phyloP scores from a whole-genome alignment of 176 grass and related monocot species.

The Musa schizocarpa region DNA sequence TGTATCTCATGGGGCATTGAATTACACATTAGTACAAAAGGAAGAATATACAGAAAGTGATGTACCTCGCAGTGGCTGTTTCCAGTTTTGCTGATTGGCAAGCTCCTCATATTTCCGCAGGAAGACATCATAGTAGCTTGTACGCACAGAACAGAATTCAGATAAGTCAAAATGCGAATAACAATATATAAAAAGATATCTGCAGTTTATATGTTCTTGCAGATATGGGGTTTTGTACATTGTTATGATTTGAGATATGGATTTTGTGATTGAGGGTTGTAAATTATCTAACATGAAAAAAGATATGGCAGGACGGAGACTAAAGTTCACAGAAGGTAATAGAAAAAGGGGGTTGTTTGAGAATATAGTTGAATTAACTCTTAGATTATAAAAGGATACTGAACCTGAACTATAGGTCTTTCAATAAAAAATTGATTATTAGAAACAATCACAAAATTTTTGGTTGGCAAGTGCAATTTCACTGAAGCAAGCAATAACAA shows the following conservation, averaged over 20 bases:
- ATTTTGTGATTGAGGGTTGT: neutral
- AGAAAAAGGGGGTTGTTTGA: no score
- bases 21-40: neutral
- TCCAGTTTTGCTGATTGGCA: slow-evolving; percentile 66
- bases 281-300: neutral
- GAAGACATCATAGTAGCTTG: slow-evolving; percentile 90
- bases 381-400: no score
- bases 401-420: no score
- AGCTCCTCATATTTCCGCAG: slow-evolving; percentile 76
- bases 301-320: no score
- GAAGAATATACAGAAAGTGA: neutral
- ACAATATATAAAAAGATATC: neutral
- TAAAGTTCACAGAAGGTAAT: no score
- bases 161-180: neutral
- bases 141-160: neutral
- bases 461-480: neutral
- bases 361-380: no score
- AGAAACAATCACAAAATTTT: no score
- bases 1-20: no score
- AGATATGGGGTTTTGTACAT: neutral
- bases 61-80: slow-evolving; percentile 73
- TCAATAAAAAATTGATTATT: no score
- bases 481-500: neutral
- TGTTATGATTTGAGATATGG: neutral
- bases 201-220: neutral